Conservation (phyloP, 495 filamentous ascomycete genomes). For the Lasiosphaeriaceae sp. region DNA sequence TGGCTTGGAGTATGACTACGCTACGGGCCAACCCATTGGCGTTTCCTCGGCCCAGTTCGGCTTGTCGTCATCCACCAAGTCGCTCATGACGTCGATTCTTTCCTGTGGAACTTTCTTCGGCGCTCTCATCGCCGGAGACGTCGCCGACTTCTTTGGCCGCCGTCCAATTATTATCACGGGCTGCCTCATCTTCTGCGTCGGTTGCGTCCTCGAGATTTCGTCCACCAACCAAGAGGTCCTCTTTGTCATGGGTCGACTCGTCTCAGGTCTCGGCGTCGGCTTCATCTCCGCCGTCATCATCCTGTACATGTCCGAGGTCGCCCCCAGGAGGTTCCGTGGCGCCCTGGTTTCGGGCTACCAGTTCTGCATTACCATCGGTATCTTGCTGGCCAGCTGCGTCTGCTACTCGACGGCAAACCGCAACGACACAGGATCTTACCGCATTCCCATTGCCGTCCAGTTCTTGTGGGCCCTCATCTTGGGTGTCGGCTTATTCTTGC, state of each 20-base stretch:
- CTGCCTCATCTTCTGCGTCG: constrained; percentile 59
- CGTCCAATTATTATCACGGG: constrained; percentile 63
- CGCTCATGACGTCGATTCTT: constrained; percentile 69
- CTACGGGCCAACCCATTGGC: constrained; percentile 37
- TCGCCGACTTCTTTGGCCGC: constrained; percentile 67
- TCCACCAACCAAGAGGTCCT: constrained; percentile 33
- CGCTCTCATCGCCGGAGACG: constrained; percentile 62
- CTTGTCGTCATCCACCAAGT: constrained; percentile 44
- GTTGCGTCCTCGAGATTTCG: constrained; percentile 57
- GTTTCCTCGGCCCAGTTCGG: constrained; percentile 25
- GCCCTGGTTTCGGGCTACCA: constrained; percentile 73
- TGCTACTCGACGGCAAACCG: constrained; percentile 63
- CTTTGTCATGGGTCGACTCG: constrained; percentile 62
- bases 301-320: constrained; percentile 68
- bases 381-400: constrained; percentile 69
- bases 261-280: constrained; percentile 69
- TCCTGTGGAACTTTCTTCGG: constrained; percentile 75
- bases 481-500: constrained; percentile 54
- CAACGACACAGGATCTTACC: constrained; percentile 63
- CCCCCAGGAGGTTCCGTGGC: constrained; percentile 63
- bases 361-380: constrained; percentile 71
- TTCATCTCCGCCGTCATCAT: constrained; percentile 70
- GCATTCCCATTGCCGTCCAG: constrained; percentile 68
- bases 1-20: constrained; percentile 56
- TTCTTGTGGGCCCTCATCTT: constrained; percentile 68